Base-by-base conservation (phyloP, 1,139 yeast genomes). In the Debaryomyces psychrophilus region DNA sequence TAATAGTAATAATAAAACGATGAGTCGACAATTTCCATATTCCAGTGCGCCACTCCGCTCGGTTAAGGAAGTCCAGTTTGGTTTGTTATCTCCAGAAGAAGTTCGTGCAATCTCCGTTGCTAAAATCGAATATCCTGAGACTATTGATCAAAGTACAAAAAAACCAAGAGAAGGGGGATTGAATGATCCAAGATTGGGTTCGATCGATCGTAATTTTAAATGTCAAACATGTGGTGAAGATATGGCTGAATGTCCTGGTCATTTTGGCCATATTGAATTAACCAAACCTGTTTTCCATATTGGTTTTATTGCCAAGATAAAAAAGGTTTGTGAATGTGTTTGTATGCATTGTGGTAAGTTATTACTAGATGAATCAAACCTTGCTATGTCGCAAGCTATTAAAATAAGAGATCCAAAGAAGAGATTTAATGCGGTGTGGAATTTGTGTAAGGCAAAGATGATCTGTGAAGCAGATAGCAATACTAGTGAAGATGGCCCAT, bases 211-310 rank as follows among this genome's bases (percentile, higher is more conserved):
- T 67, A 92, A 90, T 66, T 88, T 87, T 77, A 89, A 90, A 73
- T 93, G 99, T 77, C 98, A 92, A 75, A 93, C 99, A 28, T 93
- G 99, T 78, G 96, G 97, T 61, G 99, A 93, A 69, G 97, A 95
- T 61, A 93, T 93, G 97, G 90, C 95, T 50, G 99, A 93, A 65
- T 95, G 99, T 70, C 98, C 98, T 1, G 99, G 99, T 50, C 99
- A 95, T 73, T 95, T 95, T 71, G 99, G 99, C 56, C 99, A 95
- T 65, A 95, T 95, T 51, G 99, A 95, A 65, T 79, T 95, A 55
- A 98, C 99, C 31, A 93, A 92, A 65, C 99, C 99, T 8, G 99
- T 95, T 27, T 93, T 95, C 69, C 99, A 95, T 69, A 90, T 95
- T 66, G 99, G 96, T 39, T 93, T 90, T 67, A 84, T 93, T 60